Evolutionary conservation across 768 basidiomycete species (phyloP).

Genomic region (Kwoniella sp.): DNA sequence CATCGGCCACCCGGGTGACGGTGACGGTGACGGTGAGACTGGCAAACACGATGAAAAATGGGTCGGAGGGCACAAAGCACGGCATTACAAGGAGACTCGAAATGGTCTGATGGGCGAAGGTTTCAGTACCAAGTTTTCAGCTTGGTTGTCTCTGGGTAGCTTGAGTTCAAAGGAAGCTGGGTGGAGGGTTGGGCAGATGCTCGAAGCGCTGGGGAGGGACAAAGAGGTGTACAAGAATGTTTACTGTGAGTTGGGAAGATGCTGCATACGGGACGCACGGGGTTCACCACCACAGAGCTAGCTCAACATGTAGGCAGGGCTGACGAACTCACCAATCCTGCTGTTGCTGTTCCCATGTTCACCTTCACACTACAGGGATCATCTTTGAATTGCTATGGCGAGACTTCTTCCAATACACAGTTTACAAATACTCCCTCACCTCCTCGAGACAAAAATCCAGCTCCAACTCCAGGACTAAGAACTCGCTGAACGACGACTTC

Average conservation of each 20-base stretch:
- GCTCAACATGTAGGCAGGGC: not conserved
- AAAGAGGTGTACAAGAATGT: constrained; percentile 54
- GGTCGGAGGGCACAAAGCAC: constrained; percentile 43
- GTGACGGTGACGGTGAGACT: not conserved
- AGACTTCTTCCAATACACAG: constrained; percentile 58
- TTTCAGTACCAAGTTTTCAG: constrained; percentile 59
- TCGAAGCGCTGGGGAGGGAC: constrained; percentile 41
- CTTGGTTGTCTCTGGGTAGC: constrained; percentile 57
- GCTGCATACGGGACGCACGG: not conserved
- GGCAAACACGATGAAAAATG: no score
- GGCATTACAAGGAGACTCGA: constrained; percentile 57
- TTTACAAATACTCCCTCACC: constrained; percentile 20
- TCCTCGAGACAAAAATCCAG: constrained; percentile 1
- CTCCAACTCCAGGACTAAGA: not conserved
- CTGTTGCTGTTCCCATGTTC: constrained; percentile 8
- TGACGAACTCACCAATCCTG: not conserved
- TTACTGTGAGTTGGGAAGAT: constrained; percentile 56
- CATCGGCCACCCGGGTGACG: constrained; percentile 37
- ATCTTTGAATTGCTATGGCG: constrained; percentile 59
- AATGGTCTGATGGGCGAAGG: constrained; percentile 58
- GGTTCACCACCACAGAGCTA: not conserved
- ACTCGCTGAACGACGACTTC: not conserved
- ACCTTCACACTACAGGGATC: constrained; percentile 33
- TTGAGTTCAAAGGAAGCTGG: constrained; percentile 49
- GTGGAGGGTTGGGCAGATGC: constrained; percentile 46